Evolutionary conservation across 805 yeast genomes (phyloP).

Genomic region (Candida suzukii): DNA sequence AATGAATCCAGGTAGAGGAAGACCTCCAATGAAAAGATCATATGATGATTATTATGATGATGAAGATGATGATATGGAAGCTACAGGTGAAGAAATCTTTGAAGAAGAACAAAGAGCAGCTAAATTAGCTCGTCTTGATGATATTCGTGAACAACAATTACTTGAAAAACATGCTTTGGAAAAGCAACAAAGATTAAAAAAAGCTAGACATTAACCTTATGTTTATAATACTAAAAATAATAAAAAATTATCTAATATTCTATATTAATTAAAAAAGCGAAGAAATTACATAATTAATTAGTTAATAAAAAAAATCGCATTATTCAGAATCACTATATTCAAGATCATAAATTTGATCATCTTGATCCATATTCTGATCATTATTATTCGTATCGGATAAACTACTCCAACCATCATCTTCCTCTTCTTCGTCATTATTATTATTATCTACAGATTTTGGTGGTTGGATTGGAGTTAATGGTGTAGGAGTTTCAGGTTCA

Average conservation of each 20-base stretch:
- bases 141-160: conserved; percentile 57
- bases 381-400: conserved; percentile 6
- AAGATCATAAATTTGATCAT: conserved; percentile 28
- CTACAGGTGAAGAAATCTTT: conserved; percentile 82
- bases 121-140: conserved; percentile 68
- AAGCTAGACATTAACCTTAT: background rate
- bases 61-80: conserved; percentile 80
- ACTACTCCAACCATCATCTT: conserved; percentile 6
- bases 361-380: background rate
- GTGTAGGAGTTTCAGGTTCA: too few relatives aligned
- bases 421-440: conserved; percentile 2
- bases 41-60: conserved; percentile 39
- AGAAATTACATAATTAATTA: too few relatives aligned
- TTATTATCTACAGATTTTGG: conserved; percentile 1
- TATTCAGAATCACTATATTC: conserved; percentile 32
- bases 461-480: too few relatives aligned
- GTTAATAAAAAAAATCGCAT: background rate
- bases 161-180: conserved; percentile 41
- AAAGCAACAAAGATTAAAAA: conserved; percentile 32
- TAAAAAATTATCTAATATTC: too few relatives aligned
- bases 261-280: too few relatives aligned
- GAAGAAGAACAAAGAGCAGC: conserved; percentile 74
- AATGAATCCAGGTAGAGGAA: conserved; percentile 51
- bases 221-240: too few relatives aligned
- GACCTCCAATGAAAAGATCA: conserved; percentile 26